Base-by-base conservation (phyloP, 1,284 basidiomycete genomes). In the Dichomitus squalens region DNA sequence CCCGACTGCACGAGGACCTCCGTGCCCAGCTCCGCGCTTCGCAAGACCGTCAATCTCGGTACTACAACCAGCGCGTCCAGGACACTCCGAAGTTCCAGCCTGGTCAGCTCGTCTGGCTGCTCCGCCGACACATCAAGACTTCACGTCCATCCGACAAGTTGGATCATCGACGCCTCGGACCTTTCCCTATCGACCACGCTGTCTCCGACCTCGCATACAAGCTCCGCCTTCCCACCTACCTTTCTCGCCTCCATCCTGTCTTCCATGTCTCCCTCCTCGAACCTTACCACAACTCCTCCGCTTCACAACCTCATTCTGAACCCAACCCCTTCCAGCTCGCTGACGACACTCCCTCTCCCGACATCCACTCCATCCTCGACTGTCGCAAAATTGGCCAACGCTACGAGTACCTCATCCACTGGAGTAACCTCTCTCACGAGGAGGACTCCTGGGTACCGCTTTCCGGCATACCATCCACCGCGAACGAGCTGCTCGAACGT, bases 191-290 rank as follows among this genome's bases (percentile, higher is more conserved):
- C 18, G 49, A 72, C 14, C 50, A 46, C 3, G 52, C 61, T 31
- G 48, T 69, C 33, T 65, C 65, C 36, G 46, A 66, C 11, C 52
- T 61, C 16, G 51, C 71, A 0, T 75, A 68, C 58, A 65, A 57
- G 43, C 69, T 79, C 11, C 61, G 70, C 31, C 70, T 76, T 16
- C 71, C 74, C 34, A 38, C 66, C 4, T 70, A 70, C 49, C 64
- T 75, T 9, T 71, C 70, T 16, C 57, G 55, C 16, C 64, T 76
- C 7, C 71, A 76, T 54, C 72, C 74, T 6, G 73, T 81, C 7
- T 81, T 82, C 65, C 71, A 81, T 57, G 68, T 75, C 21, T 75
- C 72, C 0, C 71, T 75, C 16, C 72, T 80, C 2, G 67, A 77
- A 64, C 76, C 74, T 20, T 65, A 72, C 61, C 9, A 64, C 53